These are phyloP conservation scores for Solanum piurae DNA, from an alignment of 257 asterid genomes.

Conservation along the genomic window DNA sequence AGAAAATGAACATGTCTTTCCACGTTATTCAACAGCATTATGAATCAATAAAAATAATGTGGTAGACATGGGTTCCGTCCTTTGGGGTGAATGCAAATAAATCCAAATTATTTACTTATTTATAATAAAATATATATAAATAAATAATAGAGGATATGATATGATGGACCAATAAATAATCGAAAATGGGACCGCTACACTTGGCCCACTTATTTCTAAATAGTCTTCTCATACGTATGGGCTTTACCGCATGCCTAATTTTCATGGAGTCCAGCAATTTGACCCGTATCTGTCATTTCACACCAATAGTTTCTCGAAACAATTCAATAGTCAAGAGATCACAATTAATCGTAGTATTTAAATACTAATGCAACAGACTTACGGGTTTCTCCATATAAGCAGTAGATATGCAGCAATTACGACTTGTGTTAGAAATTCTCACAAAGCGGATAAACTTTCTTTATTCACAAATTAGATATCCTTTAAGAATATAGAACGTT, in stretches of 20 bases:
- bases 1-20: background rate
- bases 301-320: background rate
- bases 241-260: background rate
- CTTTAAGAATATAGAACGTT: background rate
- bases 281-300: background rate
- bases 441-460: background rate
- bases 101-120: too few species aligned
- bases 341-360: background rate
- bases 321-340: background rate
- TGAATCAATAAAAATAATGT: background rate
- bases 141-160: background rate
- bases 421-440: fast-evolving
- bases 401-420: fast-evolving
- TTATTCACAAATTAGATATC: too few species aligned
- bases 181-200: background rate
- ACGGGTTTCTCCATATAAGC: fast-evolving
- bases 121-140: too few species aligned
- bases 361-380: too few species aligned
- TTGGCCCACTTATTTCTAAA: background rate
- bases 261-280: background rate
- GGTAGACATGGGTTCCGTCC: background rate
- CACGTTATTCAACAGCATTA: background rate
- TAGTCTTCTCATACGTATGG: background rate
- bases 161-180: slow-evolving; percentile 1
- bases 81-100: background rate